Conservation (phyloP, 108 stramenopile genomes). For the Heterococcus sp. region DNA sequence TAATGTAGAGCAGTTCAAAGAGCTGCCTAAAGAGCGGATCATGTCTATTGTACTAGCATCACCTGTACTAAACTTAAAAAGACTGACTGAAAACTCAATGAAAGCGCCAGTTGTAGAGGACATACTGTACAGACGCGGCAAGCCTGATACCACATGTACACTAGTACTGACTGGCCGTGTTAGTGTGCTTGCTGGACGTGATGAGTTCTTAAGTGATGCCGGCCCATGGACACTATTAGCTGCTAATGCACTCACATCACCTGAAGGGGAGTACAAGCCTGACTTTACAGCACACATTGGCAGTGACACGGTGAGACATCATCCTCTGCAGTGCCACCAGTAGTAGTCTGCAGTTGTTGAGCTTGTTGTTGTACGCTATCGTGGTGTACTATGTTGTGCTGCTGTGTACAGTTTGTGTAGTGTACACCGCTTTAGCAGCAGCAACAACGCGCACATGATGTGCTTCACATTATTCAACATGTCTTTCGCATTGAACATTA, state of each 20-base stretch:
- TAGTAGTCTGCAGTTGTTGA: no score
- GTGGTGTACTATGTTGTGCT: no score
- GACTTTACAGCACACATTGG: background rate
- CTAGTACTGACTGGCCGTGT: conserved; percentile 25
- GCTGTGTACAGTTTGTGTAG: no score
- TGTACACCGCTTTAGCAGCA: no score
- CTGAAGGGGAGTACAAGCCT: background rate
- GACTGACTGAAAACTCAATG: background rate
- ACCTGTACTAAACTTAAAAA: conserved; percentile 15
- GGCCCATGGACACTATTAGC: conserved; percentile 4
- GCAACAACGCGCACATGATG: no score
- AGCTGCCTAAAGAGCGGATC: conserved; percentile 2
- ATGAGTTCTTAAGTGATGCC: background rate
- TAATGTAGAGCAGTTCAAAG: conserved; percentile 29
- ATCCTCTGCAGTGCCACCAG: no score
- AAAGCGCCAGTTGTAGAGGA: background rate
- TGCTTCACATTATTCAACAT: no score
- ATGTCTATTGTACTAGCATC: conserved; percentile 10
- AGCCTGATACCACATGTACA: conserved; percentile 14
- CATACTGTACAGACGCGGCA: background rate
- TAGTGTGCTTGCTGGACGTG: conserved; percentile 5
- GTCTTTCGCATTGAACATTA: no score
- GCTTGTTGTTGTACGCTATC: no score
- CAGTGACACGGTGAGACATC: background rate
- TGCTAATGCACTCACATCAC: background rate